Percentiles rank a stretch among this genome's conserved stretches.
Evolutionary conservation across 2,329 filamentous ascomycete genomes (phyloP).

Genomic region (Fusarium sp.): DNA sequence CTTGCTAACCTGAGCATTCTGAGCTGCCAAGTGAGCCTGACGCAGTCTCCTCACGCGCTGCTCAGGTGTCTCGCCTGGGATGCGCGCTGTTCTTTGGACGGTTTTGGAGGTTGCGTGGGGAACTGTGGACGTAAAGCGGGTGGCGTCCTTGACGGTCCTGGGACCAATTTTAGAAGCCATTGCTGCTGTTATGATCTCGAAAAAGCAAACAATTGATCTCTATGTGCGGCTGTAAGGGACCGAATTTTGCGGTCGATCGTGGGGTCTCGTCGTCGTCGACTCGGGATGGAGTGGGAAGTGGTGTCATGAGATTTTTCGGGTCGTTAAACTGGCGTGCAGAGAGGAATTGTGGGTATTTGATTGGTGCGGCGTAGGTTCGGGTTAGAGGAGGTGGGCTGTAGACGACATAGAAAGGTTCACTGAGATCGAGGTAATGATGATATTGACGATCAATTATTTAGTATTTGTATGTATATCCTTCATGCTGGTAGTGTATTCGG

Average conservation of each 20-base stretch:
- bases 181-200: slow-evolving; percentile 35
- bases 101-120: slow-evolving; percentile 75
- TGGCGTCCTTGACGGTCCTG: slow-evolving; percentile 81
- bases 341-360: slow-evolving; percentile 48
- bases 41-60: slow-evolving; percentile 76
- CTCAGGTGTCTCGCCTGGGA: slow-evolving; percentile 70
- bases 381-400: slow-evolving; percentile 42
- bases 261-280: slow-evolving; percentile 21
- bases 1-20: slow-evolving; percentile 66
- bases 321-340: slow-evolving; percentile 24
- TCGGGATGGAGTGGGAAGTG: slow-evolving; percentile 46
- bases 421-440: slow-evolving; percentile 6
- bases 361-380: slow-evolving; percentile 55
- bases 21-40: slow-evolving; percentile 74
- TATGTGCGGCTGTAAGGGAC: not conserved
- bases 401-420: not conserved
- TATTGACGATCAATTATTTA: not conserved
- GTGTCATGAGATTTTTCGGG: slow-evolving; percentile 55
- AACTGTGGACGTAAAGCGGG: slow-evolving; percentile 70
- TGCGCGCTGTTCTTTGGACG: slow-evolving; percentile 48
- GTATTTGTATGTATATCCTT: not conserved
- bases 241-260: slow-evolving; percentile 19
- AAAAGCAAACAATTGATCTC: slow-evolving; percentile 1
- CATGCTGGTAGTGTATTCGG: not conserved
- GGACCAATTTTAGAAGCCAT: slow-evolving; percentile 63